These are phyloP conservation scores for Thymus mandschuricus DNA, from an alignment of 257 asterid genomes.

Conservation along the genomic window DNA sequence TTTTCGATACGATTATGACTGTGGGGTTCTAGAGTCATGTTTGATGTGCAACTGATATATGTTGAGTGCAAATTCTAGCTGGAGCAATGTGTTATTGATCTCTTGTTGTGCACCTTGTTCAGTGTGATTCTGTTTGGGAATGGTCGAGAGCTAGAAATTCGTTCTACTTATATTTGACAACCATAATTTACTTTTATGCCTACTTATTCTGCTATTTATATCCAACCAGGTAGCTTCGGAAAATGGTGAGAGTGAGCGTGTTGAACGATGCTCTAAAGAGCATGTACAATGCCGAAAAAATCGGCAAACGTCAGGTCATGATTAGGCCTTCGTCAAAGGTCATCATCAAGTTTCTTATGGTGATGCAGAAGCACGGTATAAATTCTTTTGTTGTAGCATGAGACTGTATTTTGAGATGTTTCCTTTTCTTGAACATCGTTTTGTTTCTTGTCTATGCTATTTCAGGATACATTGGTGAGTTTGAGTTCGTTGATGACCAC, in stretches of 20 bases:
- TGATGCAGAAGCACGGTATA: constrained; percentile 48
- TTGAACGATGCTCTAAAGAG: constrained; percentile 49
- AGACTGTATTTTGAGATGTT: not conserved
- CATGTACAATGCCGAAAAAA: constrained; percentile 45
- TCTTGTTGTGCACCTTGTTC: not conserved
- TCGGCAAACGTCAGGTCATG: constrained; percentile 48
- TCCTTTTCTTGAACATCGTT: not conserved
- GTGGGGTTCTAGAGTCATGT: not conserved
- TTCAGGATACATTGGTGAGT: constrained; percentile 47
- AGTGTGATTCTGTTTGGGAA: not conserved
- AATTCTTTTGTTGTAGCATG: not conserved
- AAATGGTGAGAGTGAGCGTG: constrained; percentile 39
- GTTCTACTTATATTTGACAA: not conserved
- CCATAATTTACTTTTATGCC: not conserved
- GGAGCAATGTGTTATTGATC: not conserved
- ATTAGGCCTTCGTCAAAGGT: constrained; percentile 47
- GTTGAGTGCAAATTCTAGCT: not conserved
- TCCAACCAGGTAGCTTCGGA: constrained; percentile 20
- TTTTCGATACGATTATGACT: not conserved
- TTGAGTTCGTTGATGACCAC: constrained; percentile 51
- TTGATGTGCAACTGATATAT: not conserved
- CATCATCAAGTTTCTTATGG: constrained; percentile 42
- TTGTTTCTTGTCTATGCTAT: not conserved
- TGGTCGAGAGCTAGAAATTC: too few relatives aligned
- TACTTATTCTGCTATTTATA: not conserved